These are phyloP conservation scores for Populus hybrid DNA, from an alignment of 441 rosid species.

Conservation along the genomic window DNA sequence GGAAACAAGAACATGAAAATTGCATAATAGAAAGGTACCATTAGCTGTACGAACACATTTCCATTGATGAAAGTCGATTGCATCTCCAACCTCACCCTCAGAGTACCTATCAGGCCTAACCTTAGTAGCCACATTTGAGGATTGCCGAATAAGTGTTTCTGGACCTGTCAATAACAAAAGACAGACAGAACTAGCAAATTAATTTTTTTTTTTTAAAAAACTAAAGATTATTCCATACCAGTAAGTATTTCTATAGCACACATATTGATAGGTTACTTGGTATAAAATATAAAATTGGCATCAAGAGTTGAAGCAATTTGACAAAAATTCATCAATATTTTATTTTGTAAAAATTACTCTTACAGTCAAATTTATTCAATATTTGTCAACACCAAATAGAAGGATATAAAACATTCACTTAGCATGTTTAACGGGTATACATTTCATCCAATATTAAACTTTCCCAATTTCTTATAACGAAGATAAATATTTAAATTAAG, in stretches of 20 bases:
- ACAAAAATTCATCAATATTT: not conserved
- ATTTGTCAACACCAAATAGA: not conserved
- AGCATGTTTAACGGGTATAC: not conserved
- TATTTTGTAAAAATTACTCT: not conserved
- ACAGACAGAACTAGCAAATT: not conserved
- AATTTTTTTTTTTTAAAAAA: not conserved
- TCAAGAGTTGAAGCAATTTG: not conserved
- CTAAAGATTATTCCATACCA: not conserved
- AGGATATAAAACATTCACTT: not conserved
- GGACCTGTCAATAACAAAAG: conserved; percentile 57
- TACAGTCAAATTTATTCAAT: not conserved
- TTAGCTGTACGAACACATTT: conserved; percentile 88
- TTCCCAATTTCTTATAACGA: not conserved
- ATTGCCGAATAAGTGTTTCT: conserved; percentile 74
- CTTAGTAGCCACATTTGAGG: conserved; percentile 49
- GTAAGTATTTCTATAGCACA: not conserved
- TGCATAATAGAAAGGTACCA: conserved; percentile 39
- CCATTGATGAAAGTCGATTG: conserved; percentile 89
- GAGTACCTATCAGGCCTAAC: conserved; percentile 42
- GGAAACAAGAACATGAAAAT: not conserved
- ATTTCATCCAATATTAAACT: too few species aligned
- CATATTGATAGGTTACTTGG: not conserved
- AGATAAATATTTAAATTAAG: not conserved
- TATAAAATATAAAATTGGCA: not conserved
- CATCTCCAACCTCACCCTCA: conserved; percentile 83